Base-by-base conservation (phyloP, 208 protist species). In the Trypanosoma cruzi region DNA sequence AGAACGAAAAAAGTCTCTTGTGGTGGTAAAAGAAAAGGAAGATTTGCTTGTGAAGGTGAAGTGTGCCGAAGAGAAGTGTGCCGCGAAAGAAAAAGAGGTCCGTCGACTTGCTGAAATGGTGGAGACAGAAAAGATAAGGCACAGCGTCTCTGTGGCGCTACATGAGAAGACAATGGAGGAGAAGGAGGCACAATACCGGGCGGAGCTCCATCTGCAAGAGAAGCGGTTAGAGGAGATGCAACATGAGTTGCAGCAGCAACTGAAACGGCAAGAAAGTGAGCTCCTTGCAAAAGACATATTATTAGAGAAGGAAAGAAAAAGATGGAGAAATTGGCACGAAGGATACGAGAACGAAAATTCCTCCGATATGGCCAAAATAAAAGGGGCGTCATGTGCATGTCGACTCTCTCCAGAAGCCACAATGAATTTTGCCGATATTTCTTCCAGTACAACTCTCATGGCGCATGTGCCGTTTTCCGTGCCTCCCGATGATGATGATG, bases 181-280 rank as follows among this genome's bases (percentile, higher is more conserved):
- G 29, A 69, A 69, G 36, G 55, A 64, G 5, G 42, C 37, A 6
- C 22, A 75, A 36, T 64, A 62, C 56, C 62, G 64, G 34, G 22
- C 24, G 7, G 62, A 75, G 55, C 55, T 75, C 29, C 0, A 29
- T n/a, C 18, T 69, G 34, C 61, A 62, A 10, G 70, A 75, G 29
- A 66, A 75, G n/a, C 46, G 24, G 13, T 4, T 75, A 46, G 62
- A 64, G 4, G 63, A 75, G 16, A 52, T 56, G 31, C 50, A 69
- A 49, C 52, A 44, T 28, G 37, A 61, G n/a, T 6, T 75, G 31
- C 32, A 20, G 24, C 31, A 75, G 34, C 22, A 64, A 34, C n/a
- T 37, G 32, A 20, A 58, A 55, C 40, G 18, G 3, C 26, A 64
- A n/a, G 46, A 60, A 54, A 13, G 18, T 18, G 20, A 24, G 11